Evolutionary conservation across 768 basidiomycete genomes (phyloP).

Genomic region (Rubroboletus satanas): DNA sequence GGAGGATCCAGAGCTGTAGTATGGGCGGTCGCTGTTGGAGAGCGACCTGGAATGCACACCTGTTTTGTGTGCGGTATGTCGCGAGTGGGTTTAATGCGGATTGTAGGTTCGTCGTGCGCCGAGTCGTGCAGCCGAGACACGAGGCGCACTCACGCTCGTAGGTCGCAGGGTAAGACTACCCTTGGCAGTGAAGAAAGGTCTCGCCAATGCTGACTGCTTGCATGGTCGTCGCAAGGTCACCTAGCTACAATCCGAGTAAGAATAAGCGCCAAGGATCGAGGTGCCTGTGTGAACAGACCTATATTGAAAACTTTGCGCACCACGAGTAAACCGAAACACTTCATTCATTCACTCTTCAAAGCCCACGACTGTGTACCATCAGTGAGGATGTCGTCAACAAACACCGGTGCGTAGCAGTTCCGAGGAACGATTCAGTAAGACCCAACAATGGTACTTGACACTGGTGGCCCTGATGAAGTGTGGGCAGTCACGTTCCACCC

Average conservation of each 20-base stretch:
- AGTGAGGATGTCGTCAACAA: not conserved
- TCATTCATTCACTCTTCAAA: not conserved
- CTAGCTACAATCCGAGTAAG: not conserved
- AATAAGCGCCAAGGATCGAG: too few species aligned
- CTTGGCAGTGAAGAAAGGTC: not conserved
- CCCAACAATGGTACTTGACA: not conserved
- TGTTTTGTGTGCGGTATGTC: not conserved
- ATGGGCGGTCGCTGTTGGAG: too few species aligned
- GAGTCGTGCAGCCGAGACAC: not conserved
- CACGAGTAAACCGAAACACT: not conserved
- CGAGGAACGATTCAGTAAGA: not conserved
- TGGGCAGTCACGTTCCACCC: not conserved
- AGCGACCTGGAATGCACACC: not conserved
- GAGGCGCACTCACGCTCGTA: not conserved
- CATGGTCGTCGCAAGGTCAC: not conserved
- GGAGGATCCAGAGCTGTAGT: too few species aligned
- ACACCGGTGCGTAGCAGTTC: not conserved
- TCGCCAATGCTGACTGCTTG: not conserved
- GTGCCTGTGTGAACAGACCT: not conserved
- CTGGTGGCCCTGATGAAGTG: too few species aligned
- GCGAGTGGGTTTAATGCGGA: not conserved
- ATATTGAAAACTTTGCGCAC: not conserved
- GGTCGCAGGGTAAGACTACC: not conserved
- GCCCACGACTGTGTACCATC: not conserved
- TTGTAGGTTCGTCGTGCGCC: not conserved